phyloP scores from a whole-genome alignment of 345 rosid species.

The Ailanthus altissimus region DNA sequence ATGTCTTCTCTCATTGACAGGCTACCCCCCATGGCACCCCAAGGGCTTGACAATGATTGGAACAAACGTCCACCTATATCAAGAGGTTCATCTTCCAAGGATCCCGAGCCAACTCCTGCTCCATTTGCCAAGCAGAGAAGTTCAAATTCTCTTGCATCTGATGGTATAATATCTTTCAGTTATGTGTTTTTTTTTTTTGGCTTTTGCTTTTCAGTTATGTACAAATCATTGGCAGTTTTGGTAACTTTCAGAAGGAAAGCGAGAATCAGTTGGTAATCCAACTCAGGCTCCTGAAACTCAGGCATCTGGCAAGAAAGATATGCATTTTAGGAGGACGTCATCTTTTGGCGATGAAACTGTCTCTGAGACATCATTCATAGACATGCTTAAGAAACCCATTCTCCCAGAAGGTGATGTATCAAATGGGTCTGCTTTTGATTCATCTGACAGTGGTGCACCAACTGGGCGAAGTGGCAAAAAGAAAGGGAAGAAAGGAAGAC shows the following conservation, averaged over 20 bases:
- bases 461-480: conserved; percentile 38
- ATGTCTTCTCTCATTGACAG: conserved; percentile 24
- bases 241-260: conserved; percentile 33
- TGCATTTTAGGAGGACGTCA: conserved; percentile 43
- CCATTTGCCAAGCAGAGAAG: conserved; percentile 37
- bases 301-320: conserved; percentile 49
- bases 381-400: conserved; percentile 57
- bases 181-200: neutral
- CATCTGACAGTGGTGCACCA: conserved; percentile 29
- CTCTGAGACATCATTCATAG: conserved; percentile 75
- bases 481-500: conserved; percentile 61
- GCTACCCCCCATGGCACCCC: conserved; percentile 34
- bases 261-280: conserved; percentile 30
- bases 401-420: conserved; percentile 15
- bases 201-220: neutral
- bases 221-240: neutral
- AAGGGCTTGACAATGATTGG: conserved; percentile 47
- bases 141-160: conserved; percentile 36
- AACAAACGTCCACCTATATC: conserved; percentile 43
- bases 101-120: conserved; percentile 45
- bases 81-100: conserved; percentile 50
- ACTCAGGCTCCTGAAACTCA: conserved; percentile 21
- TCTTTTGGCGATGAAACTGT: conserved; percentile 49
- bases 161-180: conserved; percentile 38
- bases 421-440: conserved; percentile 28